Conservation (phyloP, 345 rosid species). For the Clausena lansium region DNA sequence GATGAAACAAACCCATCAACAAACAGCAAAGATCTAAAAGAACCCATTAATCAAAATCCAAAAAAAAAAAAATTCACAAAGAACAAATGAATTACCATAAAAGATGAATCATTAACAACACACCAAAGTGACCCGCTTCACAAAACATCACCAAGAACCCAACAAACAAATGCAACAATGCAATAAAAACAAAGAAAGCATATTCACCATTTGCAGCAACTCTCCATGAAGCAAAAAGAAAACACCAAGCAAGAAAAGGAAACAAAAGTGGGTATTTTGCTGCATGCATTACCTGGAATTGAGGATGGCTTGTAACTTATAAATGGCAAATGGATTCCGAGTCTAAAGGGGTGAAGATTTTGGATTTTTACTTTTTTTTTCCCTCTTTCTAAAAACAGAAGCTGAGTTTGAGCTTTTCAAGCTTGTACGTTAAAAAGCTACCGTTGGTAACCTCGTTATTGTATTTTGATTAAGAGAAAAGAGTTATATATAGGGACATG, state of each 20-base stretch:
- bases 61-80: neutral
- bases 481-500: neutral
- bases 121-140: neutral
- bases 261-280: neutral
- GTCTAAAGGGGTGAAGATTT: conserved; percentile 11
- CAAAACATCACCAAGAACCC: conserved; percentile 1
- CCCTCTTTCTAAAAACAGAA: conserved; percentile 17
- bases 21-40: neutral
- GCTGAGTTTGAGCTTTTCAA: neutral
- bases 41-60: conserved; percentile 11
- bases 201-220: neutral
- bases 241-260: neutral
- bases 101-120: neutral
- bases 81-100: conserved; percentile 1
- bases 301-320: conserved; percentile 2
- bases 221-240: neutral
- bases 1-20: neutral
- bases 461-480: neutral
- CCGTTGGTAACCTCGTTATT: neutral
- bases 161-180: neutral
- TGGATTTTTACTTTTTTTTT: neutral
- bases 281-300: conserved; percentile 42
- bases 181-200: neutral
- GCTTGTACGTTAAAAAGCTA: neutral
- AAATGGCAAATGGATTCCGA: conserved; percentile 1